These are phyloP conservation scores for Kwoniella sp. DNA, from an alignment of 768 basidiomycete genomes.

Conservation along the genomic window DNA sequence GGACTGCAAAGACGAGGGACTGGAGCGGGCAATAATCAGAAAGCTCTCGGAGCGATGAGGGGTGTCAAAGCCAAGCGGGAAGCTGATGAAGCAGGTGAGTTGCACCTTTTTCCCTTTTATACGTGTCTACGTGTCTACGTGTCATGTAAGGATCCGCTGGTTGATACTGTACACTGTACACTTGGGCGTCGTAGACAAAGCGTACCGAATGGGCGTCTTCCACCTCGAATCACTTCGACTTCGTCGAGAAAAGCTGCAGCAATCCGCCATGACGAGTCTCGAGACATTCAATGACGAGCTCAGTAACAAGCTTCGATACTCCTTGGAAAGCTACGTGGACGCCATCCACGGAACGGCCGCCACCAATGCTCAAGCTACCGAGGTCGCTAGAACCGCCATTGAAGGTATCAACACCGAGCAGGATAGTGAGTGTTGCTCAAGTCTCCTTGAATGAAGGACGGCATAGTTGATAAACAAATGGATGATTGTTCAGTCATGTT, in stretches of 20 bases:
- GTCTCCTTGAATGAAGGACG: too few species aligned
- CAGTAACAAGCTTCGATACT: slow-evolving; percentile 65
- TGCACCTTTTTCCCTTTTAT: background rate
- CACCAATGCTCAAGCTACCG: slow-evolving; percentile 73
- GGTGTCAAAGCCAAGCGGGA: slow-evolving; percentile 83
- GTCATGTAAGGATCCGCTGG: too few species aligned
- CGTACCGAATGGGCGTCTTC: slow-evolving; percentile 85
- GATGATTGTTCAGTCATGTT: slow-evolving; percentile 34
- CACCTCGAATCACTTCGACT: slow-evolving; percentile 89
- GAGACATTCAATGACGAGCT: slow-evolving; percentile 77
- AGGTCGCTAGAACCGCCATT: slow-evolving; percentile 66
- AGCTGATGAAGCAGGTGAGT: slow-evolving; percentile 80
- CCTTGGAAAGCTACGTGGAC: slow-evolving; percentile 74
- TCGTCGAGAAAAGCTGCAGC: slow-evolving; percentile 75
- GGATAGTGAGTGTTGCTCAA: slow-evolving; percentile 63
- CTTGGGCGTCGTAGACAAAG: slow-evolving; percentile 65
- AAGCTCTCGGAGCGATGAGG: slow-evolving; percentile 62
- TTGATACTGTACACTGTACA: background rate
- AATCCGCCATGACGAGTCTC: slow-evolving; percentile 82
- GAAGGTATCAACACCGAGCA: slow-evolving; percentile 70
- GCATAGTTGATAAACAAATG: slow-evolving; percentile 31
- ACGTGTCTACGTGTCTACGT: too few species aligned
- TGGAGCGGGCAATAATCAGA: slow-evolving; percentile 20
- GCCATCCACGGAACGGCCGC: slow-evolving; percentile 75
- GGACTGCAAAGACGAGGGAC: slow-evolving; percentile 38